Percentiles rank a stretch among this genome's conserved stretches.
Conservation (phyloP, 257 asterid genomes). For the Lycium barbarum region DNA sequence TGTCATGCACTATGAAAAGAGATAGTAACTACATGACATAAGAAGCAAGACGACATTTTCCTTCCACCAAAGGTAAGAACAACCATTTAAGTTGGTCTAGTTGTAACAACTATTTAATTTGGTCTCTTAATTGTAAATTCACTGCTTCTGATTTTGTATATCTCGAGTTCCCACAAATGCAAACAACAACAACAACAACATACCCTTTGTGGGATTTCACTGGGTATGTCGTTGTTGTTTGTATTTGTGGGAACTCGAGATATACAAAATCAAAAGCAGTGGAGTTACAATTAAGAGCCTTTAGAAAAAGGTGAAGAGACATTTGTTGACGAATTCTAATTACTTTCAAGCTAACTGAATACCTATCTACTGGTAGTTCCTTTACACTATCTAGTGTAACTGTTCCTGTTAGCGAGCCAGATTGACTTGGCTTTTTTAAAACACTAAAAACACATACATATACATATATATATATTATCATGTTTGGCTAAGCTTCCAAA, state of each 20-base stretch:
- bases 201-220: too few species aligned
- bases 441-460: neutral
- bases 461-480: neutral
- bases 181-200: too few species aligned
- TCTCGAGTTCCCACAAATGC: neutral
- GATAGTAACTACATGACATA: neutral
- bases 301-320: neutral
- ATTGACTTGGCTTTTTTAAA: neutral
- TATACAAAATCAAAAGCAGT: neutral
- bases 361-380: neutral
- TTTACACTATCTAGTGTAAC: neutral
- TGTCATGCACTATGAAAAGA: constrained; percentile 7
- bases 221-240: too few species aligned
- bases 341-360: constrained; percentile 9
- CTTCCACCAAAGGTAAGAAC: constrained; percentile 18
- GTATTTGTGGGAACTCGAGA: neutral
- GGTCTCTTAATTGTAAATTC: neutral
- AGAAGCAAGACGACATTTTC: constrained; percentile 10
- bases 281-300: neutral
- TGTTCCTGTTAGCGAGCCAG: constrained; percentile 8
- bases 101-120: neutral
- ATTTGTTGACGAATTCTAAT: neutral
- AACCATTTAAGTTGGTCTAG: neutral
- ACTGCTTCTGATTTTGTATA: neutral
- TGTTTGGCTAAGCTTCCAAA: too few species aligned